Conservation (phyloP, 2,329 filamentous ascomycete species). For the Tolypocladium ophioglossoides region DNA sequence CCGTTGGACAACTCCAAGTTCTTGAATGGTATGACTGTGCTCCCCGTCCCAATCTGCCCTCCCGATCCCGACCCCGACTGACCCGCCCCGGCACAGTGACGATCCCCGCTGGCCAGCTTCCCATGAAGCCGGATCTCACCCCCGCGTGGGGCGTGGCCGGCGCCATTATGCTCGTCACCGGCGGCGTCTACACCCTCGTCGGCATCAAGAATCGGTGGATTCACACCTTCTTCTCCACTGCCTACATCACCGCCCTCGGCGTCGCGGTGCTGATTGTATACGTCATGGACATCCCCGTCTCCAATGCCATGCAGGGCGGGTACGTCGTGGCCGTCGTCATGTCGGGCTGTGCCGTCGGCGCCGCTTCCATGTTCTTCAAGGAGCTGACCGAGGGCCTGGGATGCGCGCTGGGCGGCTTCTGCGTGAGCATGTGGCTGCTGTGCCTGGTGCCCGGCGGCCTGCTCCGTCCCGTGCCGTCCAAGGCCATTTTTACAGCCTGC, state of each 20-base stretch:
- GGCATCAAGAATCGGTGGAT: slow-evolving; percentile 76
- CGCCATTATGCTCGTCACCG: slow-evolving; percentile 62
- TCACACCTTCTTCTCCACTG: slow-evolving; percentile 71
- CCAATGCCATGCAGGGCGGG: slow-evolving; percentile 67
- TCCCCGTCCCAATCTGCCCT: background rate
- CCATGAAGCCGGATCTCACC: slow-evolving; percentile 63
- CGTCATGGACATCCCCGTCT: slow-evolving; percentile 72
- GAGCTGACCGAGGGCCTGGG: slow-evolving; percentile 76
- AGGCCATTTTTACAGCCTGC: slow-evolving; percentile 63
- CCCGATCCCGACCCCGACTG: background rate
- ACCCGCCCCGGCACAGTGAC: slow-evolving; percentile 23
- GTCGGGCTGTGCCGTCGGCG: slow-evolving; percentile 66
- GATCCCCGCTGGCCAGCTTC: slow-evolving; percentile 46
- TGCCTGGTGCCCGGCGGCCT: slow-evolving; percentile 68
- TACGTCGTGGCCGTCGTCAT: slow-evolving; percentile 72
- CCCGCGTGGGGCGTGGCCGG: slow-evolving; percentile 75
- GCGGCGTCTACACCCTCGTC: slow-evolving; percentile 60
- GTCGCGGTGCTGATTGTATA: slow-evolving; percentile 79
- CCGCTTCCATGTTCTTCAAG: slow-evolving; percentile 63
- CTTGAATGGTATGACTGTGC: slow-evolving; percentile 20
- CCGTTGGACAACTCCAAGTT: slow-evolving; percentile 18
- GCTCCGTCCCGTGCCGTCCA: slow-evolving; percentile 49
- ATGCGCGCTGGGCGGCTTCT: slow-evolving; percentile 80
- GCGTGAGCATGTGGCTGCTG: slow-evolving; percentile 82
- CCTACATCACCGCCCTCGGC: slow-evolving; percentile 60